These are phyloP conservation scores for Cladosporium sp. DNA, from an alignment of 2,329 filamentous ascomycete species.

Conservation along the genomic window DNA sequence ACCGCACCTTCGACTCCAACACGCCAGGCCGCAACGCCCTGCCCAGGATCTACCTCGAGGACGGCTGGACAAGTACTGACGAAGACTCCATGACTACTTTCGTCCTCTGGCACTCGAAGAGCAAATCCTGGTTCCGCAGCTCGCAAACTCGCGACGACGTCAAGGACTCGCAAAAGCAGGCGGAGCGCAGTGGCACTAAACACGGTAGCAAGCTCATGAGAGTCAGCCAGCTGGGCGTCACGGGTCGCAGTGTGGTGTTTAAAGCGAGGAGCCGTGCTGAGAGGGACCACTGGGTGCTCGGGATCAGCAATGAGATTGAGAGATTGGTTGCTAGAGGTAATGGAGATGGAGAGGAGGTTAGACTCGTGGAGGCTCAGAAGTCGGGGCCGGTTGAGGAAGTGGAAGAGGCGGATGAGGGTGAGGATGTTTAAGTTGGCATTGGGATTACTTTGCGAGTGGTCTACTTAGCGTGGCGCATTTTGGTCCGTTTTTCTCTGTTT, in stretches of 20 bases:
- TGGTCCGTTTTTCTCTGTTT: not conserved
- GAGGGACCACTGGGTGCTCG: slow-evolving; percentile 65
- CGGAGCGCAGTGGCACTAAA: not conserved
- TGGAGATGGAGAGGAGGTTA: slow-evolving; percentile 50
- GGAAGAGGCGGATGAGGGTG: not conserved
- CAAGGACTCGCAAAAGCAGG: slow-evolving; percentile 15
- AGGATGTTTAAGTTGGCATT: not conserved
- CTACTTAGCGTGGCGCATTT: not conserved
- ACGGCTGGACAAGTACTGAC: slow-evolving; percentile 59
- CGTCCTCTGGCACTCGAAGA: slow-evolving; percentile 60
- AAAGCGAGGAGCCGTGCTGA: slow-evolving; percentile 61
- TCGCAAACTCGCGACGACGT: slow-evolving; percentile 29
- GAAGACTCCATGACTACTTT: slow-evolving; percentile 65
- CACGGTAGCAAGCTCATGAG: slow-evolving; percentile 46
- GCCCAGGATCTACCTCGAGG: slow-evolving; percentile 57
- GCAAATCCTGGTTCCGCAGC: slow-evolving; percentile 52
- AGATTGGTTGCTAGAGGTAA: slow-evolving; percentile 44
- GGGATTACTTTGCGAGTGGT: not conserved
- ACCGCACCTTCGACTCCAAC: slow-evolving; percentile 61
- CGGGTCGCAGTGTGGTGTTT: slow-evolving; percentile 62
- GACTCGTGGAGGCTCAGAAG: slow-evolving; percentile 32
- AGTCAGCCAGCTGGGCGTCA: slow-evolving; percentile 58
- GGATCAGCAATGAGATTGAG: slow-evolving; percentile 63
- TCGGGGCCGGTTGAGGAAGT: not conserved
- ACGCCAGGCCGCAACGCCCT: slow-evolving; percentile 56